Evolutionary conservation across 2,329 filamentous ascomycete genomes (phyloP).

Genomic region (Colletotrichum limetticola): DNA sequence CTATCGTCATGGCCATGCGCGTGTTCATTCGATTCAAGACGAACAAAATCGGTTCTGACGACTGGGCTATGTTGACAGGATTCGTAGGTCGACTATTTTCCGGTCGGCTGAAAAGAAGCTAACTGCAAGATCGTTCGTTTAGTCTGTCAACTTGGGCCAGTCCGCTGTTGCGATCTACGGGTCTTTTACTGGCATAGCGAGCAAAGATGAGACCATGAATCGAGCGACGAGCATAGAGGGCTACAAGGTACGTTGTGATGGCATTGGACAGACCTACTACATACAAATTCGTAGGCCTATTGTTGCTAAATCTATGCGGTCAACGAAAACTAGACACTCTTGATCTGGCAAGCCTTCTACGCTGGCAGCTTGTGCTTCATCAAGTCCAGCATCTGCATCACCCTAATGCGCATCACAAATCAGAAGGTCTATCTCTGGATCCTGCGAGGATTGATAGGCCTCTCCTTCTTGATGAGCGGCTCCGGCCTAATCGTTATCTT

Average conservation of each 20-base stretch:
- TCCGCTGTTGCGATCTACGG: background rate
- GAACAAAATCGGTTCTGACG: background rate
- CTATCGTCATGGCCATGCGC: background rate
- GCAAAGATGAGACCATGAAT: background rate
- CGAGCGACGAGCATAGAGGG: background rate
- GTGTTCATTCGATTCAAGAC: background rate
- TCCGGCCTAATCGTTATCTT: conserved; percentile 38
- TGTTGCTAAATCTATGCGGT: background rate
- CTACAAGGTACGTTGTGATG: background rate
- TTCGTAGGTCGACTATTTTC: background rate
- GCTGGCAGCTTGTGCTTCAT: conserved; percentile 25
- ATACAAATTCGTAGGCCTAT: background rate
- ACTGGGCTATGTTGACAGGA: background rate
- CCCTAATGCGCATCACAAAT: conserved; percentile 41
- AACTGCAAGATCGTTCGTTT: too few species aligned
- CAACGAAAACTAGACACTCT: background rate
- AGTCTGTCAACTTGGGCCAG: background rate
- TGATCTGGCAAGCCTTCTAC: background rate
- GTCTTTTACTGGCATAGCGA: background rate
- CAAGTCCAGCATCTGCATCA: conserved; percentile 42
- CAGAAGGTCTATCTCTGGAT: conserved; percentile 33
- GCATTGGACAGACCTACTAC: accelerated
- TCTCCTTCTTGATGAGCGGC: conserved; percentile 24
- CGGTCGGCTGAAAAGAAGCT: too few species aligned
- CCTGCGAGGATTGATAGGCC: conserved; percentile 7